These are phyloP conservation scores for Candolleomyces aberdarensis DNA, from an alignment of 768 basidiomycete genomes.

Conservation along the genomic window DNA sequence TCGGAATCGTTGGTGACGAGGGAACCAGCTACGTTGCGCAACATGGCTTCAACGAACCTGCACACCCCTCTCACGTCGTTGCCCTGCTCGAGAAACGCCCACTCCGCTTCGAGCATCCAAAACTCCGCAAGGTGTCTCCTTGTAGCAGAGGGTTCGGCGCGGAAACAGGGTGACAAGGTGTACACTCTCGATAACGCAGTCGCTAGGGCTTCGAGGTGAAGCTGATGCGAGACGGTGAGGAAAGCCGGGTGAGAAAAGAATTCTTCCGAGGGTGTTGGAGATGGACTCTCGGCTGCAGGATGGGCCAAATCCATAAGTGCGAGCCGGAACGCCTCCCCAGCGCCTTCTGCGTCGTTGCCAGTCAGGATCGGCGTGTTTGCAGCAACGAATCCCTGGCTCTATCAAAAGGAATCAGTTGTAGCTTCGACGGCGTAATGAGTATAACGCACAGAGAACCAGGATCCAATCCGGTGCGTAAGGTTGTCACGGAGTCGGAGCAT, in stretches of 20 bases:
- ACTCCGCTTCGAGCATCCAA: constrained; percentile 99
- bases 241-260: constrained; percentile 79
- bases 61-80: constrained; percentile 44
- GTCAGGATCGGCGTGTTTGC: constrained; percentile 88
- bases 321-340: constrained; percentile 86
- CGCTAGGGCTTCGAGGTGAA: constrained; percentile 89
- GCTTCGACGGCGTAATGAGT: background rate
- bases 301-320: constrained; percentile 28
- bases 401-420: constrained; percentile 1
- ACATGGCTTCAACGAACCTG: constrained; percentile 35
- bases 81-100: constrained; percentile 40
- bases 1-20: constrained; percentile 10
- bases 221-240: constrained; percentile 93
- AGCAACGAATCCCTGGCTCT: constrained; percentile 78
- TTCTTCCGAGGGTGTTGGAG: constrained; percentile 31
- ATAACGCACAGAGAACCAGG: constrained; percentile 67
- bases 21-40: constrained; percentile 22
- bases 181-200: constrained; percentile 80
- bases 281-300: constrained; percentile 21
- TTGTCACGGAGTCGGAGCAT: constrained; percentile 72
- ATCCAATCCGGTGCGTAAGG: constrained; percentile 52
- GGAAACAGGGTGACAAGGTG: constrained; percentile 91
- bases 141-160: constrained; percentile 87
- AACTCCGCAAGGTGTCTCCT: constrained; percentile 95
- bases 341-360: constrained; percentile 92